phyloP scores from a whole-genome alignment of 768 basidiomycete species.

The Collybia mongolica region DNA sequence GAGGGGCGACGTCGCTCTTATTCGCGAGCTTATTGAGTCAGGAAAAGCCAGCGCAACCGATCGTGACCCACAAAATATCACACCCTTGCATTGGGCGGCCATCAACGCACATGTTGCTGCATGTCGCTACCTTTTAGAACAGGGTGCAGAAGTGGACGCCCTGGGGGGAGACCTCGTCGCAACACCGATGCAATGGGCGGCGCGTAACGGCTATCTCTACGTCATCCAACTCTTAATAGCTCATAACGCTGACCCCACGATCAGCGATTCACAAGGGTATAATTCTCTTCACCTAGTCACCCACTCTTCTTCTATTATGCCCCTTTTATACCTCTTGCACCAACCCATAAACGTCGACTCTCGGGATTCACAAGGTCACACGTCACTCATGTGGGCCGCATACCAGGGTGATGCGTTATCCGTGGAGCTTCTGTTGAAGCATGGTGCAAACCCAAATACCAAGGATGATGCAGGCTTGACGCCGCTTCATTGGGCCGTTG shows the following conservation, averaged over 20 bases:
- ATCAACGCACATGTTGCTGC: slow-evolving; percentile 94
- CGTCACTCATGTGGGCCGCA: slow-evolving; percentile 97
- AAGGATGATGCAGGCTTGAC: slow-evolving; percentile 83
- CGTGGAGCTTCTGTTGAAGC: slow-evolving; percentile 85
- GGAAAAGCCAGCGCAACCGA: slow-evolving; percentile 72
- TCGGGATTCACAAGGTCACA: slow-evolving; percentile 89
- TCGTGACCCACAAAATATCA: slow-evolving; percentile 88
- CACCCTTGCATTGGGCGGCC: slow-evolving; percentile 96
- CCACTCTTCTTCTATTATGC: slow-evolving; percentile 94
- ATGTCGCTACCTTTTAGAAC: slow-evolving; percentile 84
- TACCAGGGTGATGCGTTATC: slow-evolving; percentile 98
- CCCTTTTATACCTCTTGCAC: slow-evolving; percentile 86
- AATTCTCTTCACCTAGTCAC: slow-evolving; percentile 94
- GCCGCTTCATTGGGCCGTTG: slow-evolving; percentile 96
- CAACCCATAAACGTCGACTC: slow-evolving; percentile 93
- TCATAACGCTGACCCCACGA: slow-evolving; percentile 90
- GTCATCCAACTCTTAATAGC: slow-evolving; percentile 89
- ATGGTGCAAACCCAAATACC: slow-evolving; percentile 77
- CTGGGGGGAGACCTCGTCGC: slow-evolving; percentile 92
- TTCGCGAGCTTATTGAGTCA: slow-evolving; percentile 69
- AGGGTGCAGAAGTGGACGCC: slow-evolving; percentile 94
- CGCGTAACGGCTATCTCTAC: slow-evolving; percentile 94
- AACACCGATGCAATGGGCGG: slow-evolving; percentile 98
- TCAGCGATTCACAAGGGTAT: slow-evolving; percentile 92
- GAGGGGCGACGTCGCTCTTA: slow-evolving; percentile 70